A percentile compares a stretch with the other conserved stretches of the same genome.
Conservation (phyloP, 345 rosid species). For the Populus tremula region DNA sequence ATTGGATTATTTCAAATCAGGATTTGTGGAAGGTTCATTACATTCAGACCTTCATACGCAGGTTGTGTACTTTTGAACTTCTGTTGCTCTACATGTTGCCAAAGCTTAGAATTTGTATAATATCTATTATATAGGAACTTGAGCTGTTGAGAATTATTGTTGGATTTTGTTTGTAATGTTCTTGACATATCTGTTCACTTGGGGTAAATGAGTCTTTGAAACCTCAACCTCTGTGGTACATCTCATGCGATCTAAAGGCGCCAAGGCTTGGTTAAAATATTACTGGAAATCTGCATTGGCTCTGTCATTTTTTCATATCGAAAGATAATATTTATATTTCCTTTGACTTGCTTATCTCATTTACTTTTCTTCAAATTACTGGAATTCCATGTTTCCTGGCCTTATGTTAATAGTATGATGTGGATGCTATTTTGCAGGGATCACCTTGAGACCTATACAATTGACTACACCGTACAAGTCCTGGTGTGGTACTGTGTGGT, state of each 20-base stretch:
- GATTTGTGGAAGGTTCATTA: background rate
- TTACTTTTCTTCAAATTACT: background rate
- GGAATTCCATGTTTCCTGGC: background rate
- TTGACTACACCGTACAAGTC: constrained; percentile 81
- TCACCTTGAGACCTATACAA: constrained; percentile 80
- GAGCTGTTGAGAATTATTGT: background rate
- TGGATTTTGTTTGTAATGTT: background rate
- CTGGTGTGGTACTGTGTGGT: constrained; percentile 76
- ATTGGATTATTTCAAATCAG: background rate
- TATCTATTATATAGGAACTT: background rate
- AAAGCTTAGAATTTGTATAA: background rate
- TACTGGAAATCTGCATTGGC: background rate
- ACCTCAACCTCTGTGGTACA: background rate
- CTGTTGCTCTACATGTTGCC: background rate
- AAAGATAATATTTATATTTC: background rate
- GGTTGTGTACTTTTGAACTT: background rate
- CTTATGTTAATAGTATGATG: background rate
- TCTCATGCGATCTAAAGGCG: background rate
- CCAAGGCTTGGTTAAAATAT: background rate
- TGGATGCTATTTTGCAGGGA: constrained; percentile 47
- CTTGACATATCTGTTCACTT: background rate
- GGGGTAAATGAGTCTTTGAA: background rate
- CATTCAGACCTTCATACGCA: background rate
- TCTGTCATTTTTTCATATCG: background rate
- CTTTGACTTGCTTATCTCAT: background rate